Conservation (phyloP, 495 filamentous ascomycete genomes). For the Daldinia concentrica region DNA sequence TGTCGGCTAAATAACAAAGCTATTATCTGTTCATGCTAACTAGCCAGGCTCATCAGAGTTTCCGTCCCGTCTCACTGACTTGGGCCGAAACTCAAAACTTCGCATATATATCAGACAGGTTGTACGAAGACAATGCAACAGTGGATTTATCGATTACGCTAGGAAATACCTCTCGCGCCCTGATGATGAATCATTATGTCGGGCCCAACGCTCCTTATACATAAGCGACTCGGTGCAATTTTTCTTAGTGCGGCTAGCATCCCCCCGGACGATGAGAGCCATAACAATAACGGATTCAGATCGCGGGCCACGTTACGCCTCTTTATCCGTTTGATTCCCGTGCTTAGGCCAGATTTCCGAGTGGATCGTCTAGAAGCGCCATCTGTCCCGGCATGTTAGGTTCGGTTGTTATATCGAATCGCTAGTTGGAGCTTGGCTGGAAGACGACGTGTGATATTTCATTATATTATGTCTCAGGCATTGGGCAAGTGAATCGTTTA, state of each 20-base stretch:
- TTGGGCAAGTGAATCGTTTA: background rate
- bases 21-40: background rate
- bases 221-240: background rate
- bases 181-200: constrained; percentile 34
- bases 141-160: background rate
- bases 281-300: background rate
- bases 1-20: too few species aligned
- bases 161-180: background rate
- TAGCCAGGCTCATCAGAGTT: background rate
- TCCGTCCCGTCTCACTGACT: background rate
- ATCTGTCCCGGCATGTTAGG: background rate
- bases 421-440: background rate
- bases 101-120: background rate
- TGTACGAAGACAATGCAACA: background rate
- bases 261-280: constrained; percentile 14
- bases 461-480: background rate
- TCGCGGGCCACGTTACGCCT: background rate
- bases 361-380: background rate
- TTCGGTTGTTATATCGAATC: background rate
- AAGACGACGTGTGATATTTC: background rate
- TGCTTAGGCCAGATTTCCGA: background rate
- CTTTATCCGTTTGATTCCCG: background rate
- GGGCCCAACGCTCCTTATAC: background rate
- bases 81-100: background rate
- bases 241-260: constrained; percentile 7